phyloP scores from a whole-genome alignment of 768 basidiomycete genomes.

The Cyathus striatus region DNA sequence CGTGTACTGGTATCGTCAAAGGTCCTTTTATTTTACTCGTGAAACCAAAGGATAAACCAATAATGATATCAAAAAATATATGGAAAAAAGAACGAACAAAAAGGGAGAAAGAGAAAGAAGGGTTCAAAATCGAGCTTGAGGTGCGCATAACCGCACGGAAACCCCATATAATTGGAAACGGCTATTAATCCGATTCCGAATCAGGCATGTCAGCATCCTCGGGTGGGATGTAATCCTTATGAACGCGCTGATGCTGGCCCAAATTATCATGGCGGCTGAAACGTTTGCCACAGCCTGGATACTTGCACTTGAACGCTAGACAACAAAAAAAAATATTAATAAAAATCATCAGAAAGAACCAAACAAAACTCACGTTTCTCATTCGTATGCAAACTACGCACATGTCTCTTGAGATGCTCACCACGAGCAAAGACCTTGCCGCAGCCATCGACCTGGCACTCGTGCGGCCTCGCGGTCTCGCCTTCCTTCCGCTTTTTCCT shows the following conservation, averaged over 20 bases:
- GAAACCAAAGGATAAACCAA: no score
- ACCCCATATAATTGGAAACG: no score
- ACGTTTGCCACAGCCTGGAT: conserved; percentile 75
- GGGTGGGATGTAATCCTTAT: conserved; percentile 45
- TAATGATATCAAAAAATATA: no score
- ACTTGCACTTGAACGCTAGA: conserved; percentile 75
- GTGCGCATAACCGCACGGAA: no score
- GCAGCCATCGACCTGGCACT: conserved; percentile 78
- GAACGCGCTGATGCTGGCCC: conserved; percentile 83
- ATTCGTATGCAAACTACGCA: conserved; percentile 85
- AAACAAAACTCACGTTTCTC: conserved; percentile 72
- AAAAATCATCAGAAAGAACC: conserved; percentile 4
- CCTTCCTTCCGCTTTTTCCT: conserved; percentile 31
- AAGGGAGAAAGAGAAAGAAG: no score
- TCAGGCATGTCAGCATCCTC: conserved; percentile 1
- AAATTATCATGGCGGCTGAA: conserved; percentile 89
- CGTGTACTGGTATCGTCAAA: no score
- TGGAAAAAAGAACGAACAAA: no score
- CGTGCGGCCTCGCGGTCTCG: conserved; percentile 45
- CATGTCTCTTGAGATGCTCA: conserved; percentile 88
- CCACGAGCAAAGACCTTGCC: conserved; percentile 85
- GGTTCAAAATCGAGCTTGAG: no score
- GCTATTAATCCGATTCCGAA: background rate
- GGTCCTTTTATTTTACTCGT: no score
- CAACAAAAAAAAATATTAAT: conserved; percentile 7